Evolutionary conservation across 1,139 yeast species (phyloP).

Genomic region (Kodamaea derodonti): DNA sequence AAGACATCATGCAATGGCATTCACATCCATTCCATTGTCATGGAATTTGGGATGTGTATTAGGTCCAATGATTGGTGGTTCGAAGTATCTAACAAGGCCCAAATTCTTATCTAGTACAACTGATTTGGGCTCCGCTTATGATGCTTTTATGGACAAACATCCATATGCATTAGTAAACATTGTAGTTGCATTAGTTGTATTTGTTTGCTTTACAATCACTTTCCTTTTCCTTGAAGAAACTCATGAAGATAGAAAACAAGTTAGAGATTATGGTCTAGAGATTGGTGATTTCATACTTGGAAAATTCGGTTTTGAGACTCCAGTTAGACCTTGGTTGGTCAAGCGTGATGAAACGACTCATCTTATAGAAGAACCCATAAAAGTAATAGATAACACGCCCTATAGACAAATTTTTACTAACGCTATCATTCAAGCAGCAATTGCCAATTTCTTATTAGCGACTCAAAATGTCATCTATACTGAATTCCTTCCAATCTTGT

Average conservation of each 20-base stretch:
- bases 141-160: constrained; percentile 30
- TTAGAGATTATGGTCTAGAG: constrained; percentile 48
- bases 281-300: constrained; percentile 44
- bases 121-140: constrained; percentile 9
- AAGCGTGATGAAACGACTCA: constrained; percentile 3
- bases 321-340: constrained; percentile 29
- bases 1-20: constrained; percentile 60
- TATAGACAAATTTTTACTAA: constrained; percentile 16
- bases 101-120: constrained; percentile 1
- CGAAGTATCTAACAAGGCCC: constrained; percentile 31
- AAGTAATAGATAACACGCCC: not conserved
- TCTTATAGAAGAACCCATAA: constrained; percentile 1
- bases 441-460: constrained; percentile 17
- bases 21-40: constrained; percentile 55
- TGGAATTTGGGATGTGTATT: constrained; percentile 53
- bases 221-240: constrained; percentile 60
- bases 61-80: constrained; percentile 59
- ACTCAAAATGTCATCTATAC: constrained; percentile 18
- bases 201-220: constrained; percentile 35
- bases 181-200: constrained; percentile 42
- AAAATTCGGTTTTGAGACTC: constrained; percentile 27
- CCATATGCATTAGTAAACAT: constrained; percentile 62
- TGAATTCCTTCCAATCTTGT: constrained; percentile 21
- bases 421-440: constrained; percentile 19
- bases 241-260: constrained; percentile 37